Evolutionary conservation across 495 filamentous ascomycete genomes (phyloP).

Genomic region (Lepidopterella palustris): DNA sequence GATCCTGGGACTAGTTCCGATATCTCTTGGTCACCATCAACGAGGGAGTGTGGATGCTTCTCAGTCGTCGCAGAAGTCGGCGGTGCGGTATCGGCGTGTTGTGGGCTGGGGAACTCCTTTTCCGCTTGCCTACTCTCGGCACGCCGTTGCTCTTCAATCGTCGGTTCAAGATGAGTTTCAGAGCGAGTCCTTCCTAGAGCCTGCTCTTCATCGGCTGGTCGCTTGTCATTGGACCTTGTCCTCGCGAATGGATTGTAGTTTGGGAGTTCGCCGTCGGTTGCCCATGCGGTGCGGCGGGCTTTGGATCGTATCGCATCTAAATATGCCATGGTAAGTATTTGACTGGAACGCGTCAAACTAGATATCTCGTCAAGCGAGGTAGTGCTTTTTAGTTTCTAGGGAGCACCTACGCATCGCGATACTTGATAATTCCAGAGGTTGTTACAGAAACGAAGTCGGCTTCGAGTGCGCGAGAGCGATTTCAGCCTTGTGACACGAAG

Average conservation of each 20-base stretch:
- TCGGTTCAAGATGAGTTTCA: constrained; percentile 5
- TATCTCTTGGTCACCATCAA: neutral
- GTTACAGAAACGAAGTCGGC: neutral
- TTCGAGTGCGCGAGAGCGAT: neutral
- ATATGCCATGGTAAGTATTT: neutral
- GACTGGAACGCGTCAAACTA: neutral
- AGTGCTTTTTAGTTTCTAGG: neutral
- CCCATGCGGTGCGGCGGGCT: constrained; percentile 21
- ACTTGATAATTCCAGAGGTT: neutral
- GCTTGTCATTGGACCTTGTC: constrained; percentile 4
- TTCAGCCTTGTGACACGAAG: neutral
- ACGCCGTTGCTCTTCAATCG: constrained; percentile 10
- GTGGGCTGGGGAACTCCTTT: constrained; percentile 19
- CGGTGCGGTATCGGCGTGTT: constrained; percentile 17
- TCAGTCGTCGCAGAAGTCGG: constrained; percentile 1
- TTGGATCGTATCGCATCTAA: constrained; percentile 25
- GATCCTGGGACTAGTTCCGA: neutral
- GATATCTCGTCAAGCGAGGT: neutral
- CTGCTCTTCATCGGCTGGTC: constrained; percentile 9
- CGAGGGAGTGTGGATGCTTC: neutral
- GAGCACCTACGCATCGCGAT: neutral
- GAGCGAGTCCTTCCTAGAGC: neutral
- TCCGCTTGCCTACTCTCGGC: constrained; percentile 10
- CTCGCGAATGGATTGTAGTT: constrained; percentile 28
- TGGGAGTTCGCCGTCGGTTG: neutral